phyloP scores from a whole-genome alignment of 192 early-diverging fungal genomes.

The Linnemannia hyalina region DNA sequence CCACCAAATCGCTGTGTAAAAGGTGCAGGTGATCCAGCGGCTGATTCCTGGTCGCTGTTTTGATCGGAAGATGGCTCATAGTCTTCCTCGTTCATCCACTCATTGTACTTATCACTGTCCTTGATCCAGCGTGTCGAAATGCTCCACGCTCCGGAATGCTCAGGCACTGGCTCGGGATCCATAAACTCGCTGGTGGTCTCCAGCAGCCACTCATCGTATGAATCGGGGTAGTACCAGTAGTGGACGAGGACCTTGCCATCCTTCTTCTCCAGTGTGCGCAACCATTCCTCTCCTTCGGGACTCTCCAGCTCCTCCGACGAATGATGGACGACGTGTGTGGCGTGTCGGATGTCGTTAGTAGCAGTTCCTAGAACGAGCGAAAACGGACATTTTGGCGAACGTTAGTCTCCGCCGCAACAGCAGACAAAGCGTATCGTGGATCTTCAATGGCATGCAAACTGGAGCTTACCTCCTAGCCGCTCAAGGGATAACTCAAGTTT shows the following conservation, averaged over 20 bases:
- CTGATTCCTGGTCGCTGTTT: constrained; percentile 42
- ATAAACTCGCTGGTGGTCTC: constrained; percentile 72
- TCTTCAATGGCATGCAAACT: neutral
- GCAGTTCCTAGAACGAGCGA: constrained; percentile 38
- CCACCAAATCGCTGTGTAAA: constrained; percentile 49
- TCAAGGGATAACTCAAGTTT: constrained; percentile 45
- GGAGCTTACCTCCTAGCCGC: constrained; percentile 59
- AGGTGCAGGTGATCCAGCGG: constrained; percentile 40
- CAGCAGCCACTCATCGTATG: constrained; percentile 80
- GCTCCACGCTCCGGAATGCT: constrained; percentile 78
- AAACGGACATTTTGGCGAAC: neutral
- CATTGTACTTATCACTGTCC: constrained; percentile 80
- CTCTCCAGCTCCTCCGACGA: constrained; percentile 57
- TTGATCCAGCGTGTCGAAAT: constrained; percentile 80
- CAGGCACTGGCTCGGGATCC: constrained; percentile 71
- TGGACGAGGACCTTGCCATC: constrained; percentile 75
- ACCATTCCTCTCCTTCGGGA: constrained; percentile 68
- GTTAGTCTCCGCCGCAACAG: neutral
- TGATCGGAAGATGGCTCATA: constrained; percentile 73
- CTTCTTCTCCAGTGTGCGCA: constrained; percentile 71
- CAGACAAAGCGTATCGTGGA: neutral
- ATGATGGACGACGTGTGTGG: constrained; percentile 67
- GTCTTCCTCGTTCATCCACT: constrained; percentile 92
- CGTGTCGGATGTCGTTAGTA: constrained; percentile 24
- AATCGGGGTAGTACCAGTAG: constrained; percentile 88